A percentile compares a stretch with the other conserved stretches of the same genome.
Evolutionary conservation across 2,329 filamentous ascomycete genomes (phyloP).

Genomic region (Trichoderma sp.): DNA sequence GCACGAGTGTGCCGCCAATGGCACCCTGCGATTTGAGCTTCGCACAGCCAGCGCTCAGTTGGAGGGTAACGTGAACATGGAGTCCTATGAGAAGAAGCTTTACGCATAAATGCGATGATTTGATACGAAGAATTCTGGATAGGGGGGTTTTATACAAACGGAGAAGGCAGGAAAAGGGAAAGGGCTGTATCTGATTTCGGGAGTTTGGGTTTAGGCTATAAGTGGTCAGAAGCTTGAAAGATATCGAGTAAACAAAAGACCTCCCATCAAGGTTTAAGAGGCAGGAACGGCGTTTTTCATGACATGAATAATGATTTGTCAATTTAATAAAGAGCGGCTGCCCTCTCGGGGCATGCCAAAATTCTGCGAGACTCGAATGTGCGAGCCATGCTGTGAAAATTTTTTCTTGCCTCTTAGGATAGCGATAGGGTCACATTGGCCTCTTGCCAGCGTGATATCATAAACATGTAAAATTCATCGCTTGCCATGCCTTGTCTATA

Average conservation of each 20-base stretch:
- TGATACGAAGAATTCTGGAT: conserved; percentile 27
- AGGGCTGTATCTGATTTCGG: conserved; percentile 19
- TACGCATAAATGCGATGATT: conserved; percentile 66
- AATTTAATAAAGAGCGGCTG: conserved; percentile 13
- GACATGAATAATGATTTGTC: conserved; percentile 17
- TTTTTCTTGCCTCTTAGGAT: background rate
- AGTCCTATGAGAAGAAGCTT: conserved; percentile 99
- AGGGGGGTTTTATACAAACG: background rate
- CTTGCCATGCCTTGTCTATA: background rate
- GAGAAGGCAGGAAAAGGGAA: background rate
- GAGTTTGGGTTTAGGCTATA: conserved; percentile 27
- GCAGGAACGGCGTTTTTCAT: conserved; percentile 23
- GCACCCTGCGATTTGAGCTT: conserved; percentile 87
- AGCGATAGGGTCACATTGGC: background rate
- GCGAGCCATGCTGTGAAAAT: conserved; percentile 16
- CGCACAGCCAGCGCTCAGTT: conserved; percentile 92
- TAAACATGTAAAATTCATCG: background rate
- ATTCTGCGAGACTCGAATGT: background rate
- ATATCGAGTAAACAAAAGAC: conserved; percentile 24
- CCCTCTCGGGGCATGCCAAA: conserved; percentile 11
- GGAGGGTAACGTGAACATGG: conserved; percentile 97
- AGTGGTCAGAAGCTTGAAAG: conserved; percentile 17
- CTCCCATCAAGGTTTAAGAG: conserved; percentile 23
- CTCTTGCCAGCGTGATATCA: background rate
- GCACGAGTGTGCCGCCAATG: conserved; percentile 71